Percentiles rank a stretch among this genome's conserved stretches.
Conservation (phyloP, 2,329 filamentous ascomycete genomes). For the Talaromyces islandicus region DNA sequence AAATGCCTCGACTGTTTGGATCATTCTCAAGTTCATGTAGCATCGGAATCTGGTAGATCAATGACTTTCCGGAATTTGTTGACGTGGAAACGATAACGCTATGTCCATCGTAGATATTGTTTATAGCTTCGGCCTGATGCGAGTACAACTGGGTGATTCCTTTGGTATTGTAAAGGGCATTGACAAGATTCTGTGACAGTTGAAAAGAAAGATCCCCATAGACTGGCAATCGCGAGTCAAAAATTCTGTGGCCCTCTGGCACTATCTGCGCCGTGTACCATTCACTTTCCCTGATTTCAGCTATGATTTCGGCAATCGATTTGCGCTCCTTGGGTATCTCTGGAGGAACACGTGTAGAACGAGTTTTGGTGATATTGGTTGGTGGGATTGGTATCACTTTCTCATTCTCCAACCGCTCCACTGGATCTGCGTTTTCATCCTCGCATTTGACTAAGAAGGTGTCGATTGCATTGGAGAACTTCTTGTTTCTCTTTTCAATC, state of each 20-base stretch:
- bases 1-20: conserved; percentile 74
- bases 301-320: conserved; percentile 74
- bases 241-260: conserved; percentile 83
- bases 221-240: conserved; percentile 74
- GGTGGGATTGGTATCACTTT: conserved; percentile 59
- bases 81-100: conserved; percentile 92
- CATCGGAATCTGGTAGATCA: conserved; percentile 97
- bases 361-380: conserved; percentile 29
- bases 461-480: conserved; percentile 73
- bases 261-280: conserved; percentile 95
- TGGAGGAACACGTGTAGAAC: conserved; percentile 50
- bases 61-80: conserved; percentile 90
- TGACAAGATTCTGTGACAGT: conserved; percentile 87
- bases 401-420: conserved; percentile 56
- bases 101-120: conserved; percentile 71
- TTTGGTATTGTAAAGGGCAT: conserved; percentile 88
- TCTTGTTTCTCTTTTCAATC: conserved; percentile 83
- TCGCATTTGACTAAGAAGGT: conserved; percentile 70
- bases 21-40: conserved; percentile 80
- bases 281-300: conserved; percentile 71
- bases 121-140: conserved; percentile 91
- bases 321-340: conserved; percentile 75
- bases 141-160: conserved; percentile 81
- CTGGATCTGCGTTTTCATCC: conserved; percentile 58
- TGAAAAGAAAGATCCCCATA: conserved; percentile 80